These are phyloP conservation scores for Pleurotus pulmonarius DNA, from an alignment of 768 basidiomycete genomes.

Conservation along the genomic window DNA sequence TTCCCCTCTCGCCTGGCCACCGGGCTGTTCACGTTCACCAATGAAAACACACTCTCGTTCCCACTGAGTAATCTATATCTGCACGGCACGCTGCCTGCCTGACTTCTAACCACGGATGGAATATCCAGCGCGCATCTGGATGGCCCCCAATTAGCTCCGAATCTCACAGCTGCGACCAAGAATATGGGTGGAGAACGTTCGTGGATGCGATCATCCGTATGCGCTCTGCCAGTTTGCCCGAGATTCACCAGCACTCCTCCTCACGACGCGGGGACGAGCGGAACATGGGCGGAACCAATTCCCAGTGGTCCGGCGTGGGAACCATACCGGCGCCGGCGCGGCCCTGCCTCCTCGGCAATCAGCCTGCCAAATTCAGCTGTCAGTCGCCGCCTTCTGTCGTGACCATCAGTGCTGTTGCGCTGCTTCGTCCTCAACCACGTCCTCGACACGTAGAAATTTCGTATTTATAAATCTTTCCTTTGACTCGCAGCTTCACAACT, in stretches of 20 bases:
- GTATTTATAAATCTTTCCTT: too few relatives aligned
- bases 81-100: not conserved
- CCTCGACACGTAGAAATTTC: too few relatives aligned
- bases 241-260: too few relatives aligned
- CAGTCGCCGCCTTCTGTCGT: not conserved
- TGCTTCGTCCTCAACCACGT: not conserved
- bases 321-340: not conserved
- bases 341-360: not conserved
- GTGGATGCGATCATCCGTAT: conserved; percentile 1
- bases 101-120: conserved; percentile 6
- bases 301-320: not conserved
- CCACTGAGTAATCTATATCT: too few relatives aligned
- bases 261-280: not conserved
- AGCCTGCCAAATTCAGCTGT: not conserved
- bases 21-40: not conserved
- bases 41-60: not conserved
- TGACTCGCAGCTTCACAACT: too few relatives aligned
- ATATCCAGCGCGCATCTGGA: conserved; percentile 1
- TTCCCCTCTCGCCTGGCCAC: not conserved
- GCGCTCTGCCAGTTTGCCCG: not conserved
- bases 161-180: not conserved
- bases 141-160: not conserved
- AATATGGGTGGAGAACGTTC: conserved; percentile 3
- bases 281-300: not conserved
- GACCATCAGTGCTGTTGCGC: not conserved